Evolutionary conservation across 176 grass and related monocot genomes (phyloP), one percentile per base, ranked within the genome.

Genomic region (Avena insularis): DNA sequence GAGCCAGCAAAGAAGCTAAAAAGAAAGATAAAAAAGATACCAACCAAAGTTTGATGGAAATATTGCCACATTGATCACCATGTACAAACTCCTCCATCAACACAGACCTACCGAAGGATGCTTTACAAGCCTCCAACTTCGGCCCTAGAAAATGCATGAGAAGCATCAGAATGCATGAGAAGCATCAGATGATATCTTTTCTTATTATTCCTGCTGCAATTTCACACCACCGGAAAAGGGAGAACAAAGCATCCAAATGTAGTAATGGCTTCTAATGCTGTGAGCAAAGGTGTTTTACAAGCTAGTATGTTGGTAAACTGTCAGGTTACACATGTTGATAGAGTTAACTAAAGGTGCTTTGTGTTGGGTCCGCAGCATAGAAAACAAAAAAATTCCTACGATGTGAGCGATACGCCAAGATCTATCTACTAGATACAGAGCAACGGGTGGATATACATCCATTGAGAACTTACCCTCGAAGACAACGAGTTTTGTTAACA

Each of bases 101-200:
- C 75, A 93, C 55, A 75, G 84, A 80, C 83, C 89, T 91, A 91
- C 8, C 49, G 92, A 93, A 91, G 92, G 88, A 93, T 93, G 86
- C 86, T 93, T 88, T 93, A 91, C 50, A 91, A 91, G 89, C 92
- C 60, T 91, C 89, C 89, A 93, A 88, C 86, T 81, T 93, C 63
- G 79, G 86, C 89, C 92, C 89, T 93, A 86, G 87, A 91, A 93
- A 93, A 88, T 72, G 84, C 89, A 91, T 88, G 83, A 93, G 59
- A 93, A 86, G 50, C 35, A 91, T 91, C 75, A 93, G 86, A 93
- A 88, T 72, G 84, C 89, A 91, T 88, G 83, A 93, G 59, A 93
- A 86, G 50, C 35, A 91, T 91, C 75, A 93, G 86, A 76, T 56
- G 47, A 5, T 13, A 85, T 78, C 31, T 85, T 80, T 88, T 85